Percentiles rank a stretch among this genome's conserved stretches.
phyloP scores from a whole-genome alignment of 495 filamentous ascomycete genomes.

The Parmelia sp. region DNA sequence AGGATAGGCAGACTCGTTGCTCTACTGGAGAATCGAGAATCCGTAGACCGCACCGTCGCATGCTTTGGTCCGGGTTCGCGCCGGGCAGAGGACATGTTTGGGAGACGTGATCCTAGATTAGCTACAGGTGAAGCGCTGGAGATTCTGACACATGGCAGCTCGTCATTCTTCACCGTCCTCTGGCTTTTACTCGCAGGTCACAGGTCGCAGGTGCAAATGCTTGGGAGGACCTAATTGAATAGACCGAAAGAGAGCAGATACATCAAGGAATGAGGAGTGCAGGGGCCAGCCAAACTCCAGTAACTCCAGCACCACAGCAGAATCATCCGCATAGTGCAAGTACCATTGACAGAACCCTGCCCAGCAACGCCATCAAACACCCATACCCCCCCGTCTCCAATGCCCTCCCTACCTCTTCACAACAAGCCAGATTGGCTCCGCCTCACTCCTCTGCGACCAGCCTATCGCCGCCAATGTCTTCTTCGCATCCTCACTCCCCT shows the following conservation, averaged over 20 bases:
- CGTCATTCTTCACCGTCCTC: no score
- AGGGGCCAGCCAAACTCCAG: neutral
- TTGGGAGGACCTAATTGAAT: no score
- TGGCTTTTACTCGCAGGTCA: no score
- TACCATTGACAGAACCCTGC: neutral
- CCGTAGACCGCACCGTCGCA: no score
- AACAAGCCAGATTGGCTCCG: neutral
- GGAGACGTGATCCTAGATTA: no score
- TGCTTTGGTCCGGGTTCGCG: no score
- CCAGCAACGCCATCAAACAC: neutral
- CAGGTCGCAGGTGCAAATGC: no score
- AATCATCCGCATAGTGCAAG: neutral
- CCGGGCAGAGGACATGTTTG: no score
- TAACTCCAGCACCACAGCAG: neutral
- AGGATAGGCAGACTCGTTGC: no score
- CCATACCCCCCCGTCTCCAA: neutral
- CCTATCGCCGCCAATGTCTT: neutral
- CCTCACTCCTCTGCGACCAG: neutral
- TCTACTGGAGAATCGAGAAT: no score
- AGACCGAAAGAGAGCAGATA: neutral
- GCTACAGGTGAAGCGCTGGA: no score
- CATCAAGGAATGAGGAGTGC: neutral
- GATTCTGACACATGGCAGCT: no score
- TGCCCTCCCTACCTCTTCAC: neutral
- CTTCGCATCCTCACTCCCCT: constrained; percentile 4